Evolutionary conservation across 306 rosid species (phyloP).

Genomic region (Gleditsia sinensis): DNA sequence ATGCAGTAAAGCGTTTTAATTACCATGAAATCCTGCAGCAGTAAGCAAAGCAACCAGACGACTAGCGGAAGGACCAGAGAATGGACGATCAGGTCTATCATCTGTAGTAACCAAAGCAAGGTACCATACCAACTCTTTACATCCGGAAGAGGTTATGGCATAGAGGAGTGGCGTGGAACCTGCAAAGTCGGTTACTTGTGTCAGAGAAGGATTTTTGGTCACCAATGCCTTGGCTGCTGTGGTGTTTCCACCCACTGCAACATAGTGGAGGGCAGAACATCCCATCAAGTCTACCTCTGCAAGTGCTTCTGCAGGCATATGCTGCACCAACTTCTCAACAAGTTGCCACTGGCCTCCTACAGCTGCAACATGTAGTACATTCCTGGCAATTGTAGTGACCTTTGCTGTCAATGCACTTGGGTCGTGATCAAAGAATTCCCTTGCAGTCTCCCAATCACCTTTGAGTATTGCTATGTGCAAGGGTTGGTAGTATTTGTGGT

Average conservation of each 20-base stretch:
- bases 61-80: conserved; percentile 41
- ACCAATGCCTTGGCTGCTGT: conserved; percentile 50
- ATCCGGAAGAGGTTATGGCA: conserved; percentile 32
- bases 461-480: conserved; percentile 47
- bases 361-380: conserved; percentile 50
- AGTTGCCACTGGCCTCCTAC: conserved; percentile 48
- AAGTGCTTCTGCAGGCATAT: conserved; percentile 33
- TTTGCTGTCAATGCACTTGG: conserved; percentile 46
- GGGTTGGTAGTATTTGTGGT: conserved; percentile 46
- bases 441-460: conserved; percentile 56
- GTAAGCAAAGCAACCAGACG: conserved; percentile 48
- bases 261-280: conserved; percentile 51
- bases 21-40: conserved; percentile 60
- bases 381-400: conserved; percentile 37
- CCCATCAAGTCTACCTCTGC: conserved; percentile 42
- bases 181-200: conserved; percentile 35
- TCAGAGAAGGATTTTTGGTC: conserved; percentile 34
- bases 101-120: conserved; percentile 50
- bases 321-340: conserved; percentile 42
- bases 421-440: conserved; percentile 39
- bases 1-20: conserved; percentile 1
- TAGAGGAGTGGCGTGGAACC: conserved; percentile 51
- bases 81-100: conserved; percentile 47
- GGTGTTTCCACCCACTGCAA: conserved; percentile 47
- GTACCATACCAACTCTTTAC: conserved; percentile 60